These are phyloP conservation scores for Hortiboletus flavorubellus DNA, from an alignment of 768 basidiomycete genomes.

Conservation along the genomic window DNA sequence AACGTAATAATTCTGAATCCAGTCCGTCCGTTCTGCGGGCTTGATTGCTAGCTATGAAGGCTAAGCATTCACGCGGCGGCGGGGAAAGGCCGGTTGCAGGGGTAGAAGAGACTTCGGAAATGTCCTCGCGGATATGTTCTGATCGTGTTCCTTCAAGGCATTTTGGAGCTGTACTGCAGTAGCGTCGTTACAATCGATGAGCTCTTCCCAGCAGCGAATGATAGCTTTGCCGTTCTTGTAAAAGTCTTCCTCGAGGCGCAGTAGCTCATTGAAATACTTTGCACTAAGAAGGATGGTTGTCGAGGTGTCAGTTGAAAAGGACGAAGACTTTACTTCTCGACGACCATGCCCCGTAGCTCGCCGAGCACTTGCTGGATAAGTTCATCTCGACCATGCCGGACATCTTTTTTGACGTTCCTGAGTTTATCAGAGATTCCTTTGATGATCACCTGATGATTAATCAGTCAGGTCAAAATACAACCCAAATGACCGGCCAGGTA, in stretches of 20 bases:
- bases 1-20: background rate
- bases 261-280: constrained; percentile 48
- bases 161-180: constrained; percentile 34
- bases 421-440: constrained; percentile 47
- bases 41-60: background rate
- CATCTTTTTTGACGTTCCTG: constrained; percentile 43
- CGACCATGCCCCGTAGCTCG: constrained; percentile 42
- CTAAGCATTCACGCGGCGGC: constrained; percentile 3
- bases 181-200: constrained; percentile 39
- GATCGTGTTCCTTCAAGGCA: constrained; percentile 47
- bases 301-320: background rate
- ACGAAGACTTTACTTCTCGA: constrained; percentile 21
- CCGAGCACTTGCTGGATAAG: constrained; percentile 46
- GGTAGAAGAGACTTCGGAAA: constrained; percentile 47
- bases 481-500: constrained; percentile 8
- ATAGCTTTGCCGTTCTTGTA: constrained; percentile 40
- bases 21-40: background rate
- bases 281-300: constrained; percentile 34
- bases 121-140: constrained; percentile 45
- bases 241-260: constrained; percentile 56
- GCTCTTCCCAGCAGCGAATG: constrained; percentile 39
- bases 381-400: constrained; percentile 41
- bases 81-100: constrained; percentile 17
- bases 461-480: constrained; percentile 14
- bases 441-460: constrained; percentile 42